Conservation (phyloP, 306 rosid species). For the Cucumis hystrix region DNA sequence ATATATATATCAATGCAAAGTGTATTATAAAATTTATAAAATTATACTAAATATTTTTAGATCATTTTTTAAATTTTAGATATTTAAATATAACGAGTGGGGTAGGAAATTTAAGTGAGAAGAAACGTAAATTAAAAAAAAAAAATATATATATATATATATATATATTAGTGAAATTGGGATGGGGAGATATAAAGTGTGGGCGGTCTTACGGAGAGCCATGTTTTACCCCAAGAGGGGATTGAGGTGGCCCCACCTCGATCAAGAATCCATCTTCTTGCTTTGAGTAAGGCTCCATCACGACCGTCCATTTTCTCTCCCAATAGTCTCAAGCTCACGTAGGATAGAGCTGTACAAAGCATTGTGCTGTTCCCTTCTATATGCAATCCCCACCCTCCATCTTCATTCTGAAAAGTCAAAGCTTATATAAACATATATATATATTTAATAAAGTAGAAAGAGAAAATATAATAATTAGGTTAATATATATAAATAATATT, state of each 20-base stretch:
- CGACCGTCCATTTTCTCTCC: conserved; percentile 42
- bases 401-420: conserved; percentile 30
- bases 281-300: conserved; percentile 31
- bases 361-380: conserved; percentile 69
- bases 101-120: no score
- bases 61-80: no score
- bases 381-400: conserved; percentile 91
- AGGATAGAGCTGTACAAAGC: conserved; percentile 50
- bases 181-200: neutral
- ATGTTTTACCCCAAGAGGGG: conserved; percentile 73
- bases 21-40: no score
- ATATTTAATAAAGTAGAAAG: no score
- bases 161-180: neutral
- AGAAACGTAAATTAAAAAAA: no score
- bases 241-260: conserved; percentile 47
- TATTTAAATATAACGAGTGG: no score
- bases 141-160: no score
- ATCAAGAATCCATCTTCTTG: conserved; percentile 59
- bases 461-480: neutral
- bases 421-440: neutral
- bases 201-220: conserved; percentile 46
- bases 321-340: conserved; percentile 46
- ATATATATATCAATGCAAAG: no score
- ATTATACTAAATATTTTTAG: no score
- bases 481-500: no score